Conservation (phyloP, 208 protist species). For the Endotrypanum monterogeii region DNA sequence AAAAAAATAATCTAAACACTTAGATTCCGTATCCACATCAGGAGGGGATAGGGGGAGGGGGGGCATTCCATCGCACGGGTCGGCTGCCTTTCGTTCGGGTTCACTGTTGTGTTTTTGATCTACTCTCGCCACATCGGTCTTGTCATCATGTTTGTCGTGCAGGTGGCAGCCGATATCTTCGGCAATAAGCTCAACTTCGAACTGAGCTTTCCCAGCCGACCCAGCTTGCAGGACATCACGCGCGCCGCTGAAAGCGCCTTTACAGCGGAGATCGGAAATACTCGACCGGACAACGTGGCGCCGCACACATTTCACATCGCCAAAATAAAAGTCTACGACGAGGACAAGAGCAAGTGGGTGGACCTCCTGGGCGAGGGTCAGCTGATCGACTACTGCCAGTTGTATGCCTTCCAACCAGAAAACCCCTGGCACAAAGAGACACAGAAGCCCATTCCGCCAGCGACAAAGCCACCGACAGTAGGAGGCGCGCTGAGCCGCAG, state of each 20-base stretch:
- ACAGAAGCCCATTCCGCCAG: constrained; percentile 84
- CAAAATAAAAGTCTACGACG: constrained; percentile 91
- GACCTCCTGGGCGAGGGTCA: constrained; percentile 80
- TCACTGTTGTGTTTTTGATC: not conserved
- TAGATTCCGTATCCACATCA: no score
- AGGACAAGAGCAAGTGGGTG: constrained; percentile 88
- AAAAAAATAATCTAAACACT: no score
- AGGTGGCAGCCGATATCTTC: constrained; percentile 90
- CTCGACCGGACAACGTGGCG: constrained; percentile 68
- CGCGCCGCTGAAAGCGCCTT: constrained; percentile 67
- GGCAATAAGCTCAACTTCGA: constrained; percentile 92
- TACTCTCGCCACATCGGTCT: no score
- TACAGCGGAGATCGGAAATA: constrained; percentile 75
- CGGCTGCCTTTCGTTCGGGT: not conserved
- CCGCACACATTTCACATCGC: constrained; percentile 81
- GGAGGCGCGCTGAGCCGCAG: constrained; percentile 23
- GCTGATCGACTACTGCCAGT: constrained; percentile 82
- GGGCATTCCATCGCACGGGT: no score
- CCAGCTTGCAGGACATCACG: constrained; percentile 71
- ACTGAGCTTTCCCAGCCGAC: constrained; percentile 76
- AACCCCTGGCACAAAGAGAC: constrained; percentile 93
- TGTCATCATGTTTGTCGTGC: constrained; percentile 80
- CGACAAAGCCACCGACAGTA: constrained; percentile 65
- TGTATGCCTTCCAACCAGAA: constrained; percentile 91
- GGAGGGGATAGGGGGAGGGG: no score